Base-by-base conservation (phyloP, 768 basidiomycete genomes). In the Terana coerulea region DNA sequence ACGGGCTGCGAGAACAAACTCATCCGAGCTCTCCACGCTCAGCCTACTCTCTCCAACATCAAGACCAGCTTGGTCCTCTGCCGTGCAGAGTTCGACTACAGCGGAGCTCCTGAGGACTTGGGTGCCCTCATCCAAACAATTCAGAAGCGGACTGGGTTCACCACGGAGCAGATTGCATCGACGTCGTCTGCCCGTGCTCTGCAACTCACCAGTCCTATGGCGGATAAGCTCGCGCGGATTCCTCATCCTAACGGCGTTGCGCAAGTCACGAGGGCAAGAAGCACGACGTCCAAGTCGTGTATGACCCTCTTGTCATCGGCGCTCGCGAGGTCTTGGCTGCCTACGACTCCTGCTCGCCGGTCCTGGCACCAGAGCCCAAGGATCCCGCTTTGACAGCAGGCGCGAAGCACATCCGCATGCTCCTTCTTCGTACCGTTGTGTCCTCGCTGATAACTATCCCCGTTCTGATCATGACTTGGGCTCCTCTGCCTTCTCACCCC, bases 401-500 rank as follows among this genome's bases (percentile, higher is more conserved):
- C 5, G 59, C 56, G 10, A 66, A 59, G 39, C 70, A 72, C 53
- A 63, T 74, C 22, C 57, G 56, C 4, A 49, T 55, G 35, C 59
- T 72, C 4, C 53, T 62, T 17, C 11, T 61, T 11, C 69, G 71
- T 15, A 71, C 69, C 2, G 43, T 61, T 12, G 28, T 63, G 14
- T 71, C 66, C 17, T 59, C 59, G n/a, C 19, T 66, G 22, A 58
- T 74, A 22, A 67, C 69, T 30, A 62, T 74, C 26, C 75, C 75
- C 1, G 72, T 76, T 7, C 64, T 75, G 12, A 58, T 76, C 31
- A 61, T 75, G 58, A 60, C 75, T 5, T 76, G 75, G 75, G 72
- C 73, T 1, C 64, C 64, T 2, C 64, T 75, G 10, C 67, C 66
- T 2, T 45, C 57, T 26, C 62, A 60, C 26, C 67, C 68, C 10